A percentile compares a stretch with the other conserved stretches of the same genome.
phyloP scores from a whole-genome alignment of 768 basidiomycete species.

The Rhodocollybia butyracea region DNA sequence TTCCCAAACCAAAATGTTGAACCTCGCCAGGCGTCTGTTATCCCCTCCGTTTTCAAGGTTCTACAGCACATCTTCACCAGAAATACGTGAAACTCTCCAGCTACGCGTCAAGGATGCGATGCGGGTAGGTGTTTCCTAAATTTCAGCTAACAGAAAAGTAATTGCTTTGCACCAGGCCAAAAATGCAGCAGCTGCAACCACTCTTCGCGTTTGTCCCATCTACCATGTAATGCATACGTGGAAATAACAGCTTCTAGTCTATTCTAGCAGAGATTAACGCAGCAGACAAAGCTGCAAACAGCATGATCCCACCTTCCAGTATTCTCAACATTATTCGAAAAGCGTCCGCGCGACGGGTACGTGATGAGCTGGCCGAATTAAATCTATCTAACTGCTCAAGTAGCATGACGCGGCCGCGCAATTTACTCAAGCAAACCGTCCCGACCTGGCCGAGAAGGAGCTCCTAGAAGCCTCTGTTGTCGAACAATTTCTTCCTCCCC shows the following conservation, averaged over 20 bases:
- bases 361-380: background rate
- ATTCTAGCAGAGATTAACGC: constrained; percentile 68
- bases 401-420: constrained; percentile 60
- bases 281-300: constrained; percentile 54
- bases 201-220: constrained; percentile 47
- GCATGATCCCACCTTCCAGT: constrained; percentile 41
- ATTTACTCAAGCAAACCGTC: constrained; percentile 54
- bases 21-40: background rate
- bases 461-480: constrained; percentile 52
- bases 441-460: constrained; percentile 66
- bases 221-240: background rate
- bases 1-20: background rate
- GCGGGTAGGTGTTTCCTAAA: constrained; percentile 46
- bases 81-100: constrained; percentile 50
- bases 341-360: constrained; percentile 54
- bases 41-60: background rate
- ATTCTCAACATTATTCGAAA: constrained; percentile 56
- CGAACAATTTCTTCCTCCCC: constrained; percentile 55
- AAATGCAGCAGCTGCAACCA: constrained; percentile 53
- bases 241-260: constrained; percentile 36
- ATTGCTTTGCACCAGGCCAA: constrained; percentile 39
- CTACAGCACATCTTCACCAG: constrained; percentile 26
- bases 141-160: background rate
- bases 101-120: constrained; percentile 60
- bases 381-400: background rate